Base-by-base conservation (phyloP, 768 basidiomycete species). In the Flagelloscypha sp. region DNA sequence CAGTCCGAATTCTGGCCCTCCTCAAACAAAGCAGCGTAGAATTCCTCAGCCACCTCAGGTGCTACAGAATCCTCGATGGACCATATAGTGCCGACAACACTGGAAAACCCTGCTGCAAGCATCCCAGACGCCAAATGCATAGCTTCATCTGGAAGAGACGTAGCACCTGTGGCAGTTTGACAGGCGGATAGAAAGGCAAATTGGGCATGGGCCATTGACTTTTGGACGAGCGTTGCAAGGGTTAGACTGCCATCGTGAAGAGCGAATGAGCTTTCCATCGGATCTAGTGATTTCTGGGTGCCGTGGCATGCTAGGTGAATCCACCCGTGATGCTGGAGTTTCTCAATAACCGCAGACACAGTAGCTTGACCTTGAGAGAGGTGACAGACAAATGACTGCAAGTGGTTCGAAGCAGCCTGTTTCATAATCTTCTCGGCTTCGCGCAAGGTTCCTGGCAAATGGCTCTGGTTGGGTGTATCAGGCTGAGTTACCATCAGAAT, bases 21-120 rank as follows among this genome's bases (percentile, higher is more conserved):
- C n/a, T n/a, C n/a, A n/a, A 46, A 28, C 7, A 46, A 19, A 13
- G 17, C 11, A 11, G 32, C 19, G 35, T 48, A 48, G n/a, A 48
- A 17, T 7, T 31, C 38, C 6, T 38, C 24, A 7, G 42, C 36
- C 11, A 48, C 34, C 19, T 18, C 10, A 1, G 46, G 42, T 21
- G 50, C 58, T 21, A 42, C 45, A 18, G 44, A 42, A 10, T 53
- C 56, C 7, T 49, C 46, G 0, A 61, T 55, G 3, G 56, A 43
- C 59, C 61, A 62, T 24, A 59, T 45, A 1, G 59, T 55, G 6
- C 54, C 61, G 6, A 62, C n/a, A 23, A 57, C 54, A 16, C 59
- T 54, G 27, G 46, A 46, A 9, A 53, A 52, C 5, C 59, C 61
- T 2, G 47, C 42, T 35, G 51, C 52, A 13, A 58, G 49, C 43